phyloP scores from a whole-genome alignment of 2,329 filamentous ascomycete genomes.

The Trichoderma citrinoviride region DNA sequence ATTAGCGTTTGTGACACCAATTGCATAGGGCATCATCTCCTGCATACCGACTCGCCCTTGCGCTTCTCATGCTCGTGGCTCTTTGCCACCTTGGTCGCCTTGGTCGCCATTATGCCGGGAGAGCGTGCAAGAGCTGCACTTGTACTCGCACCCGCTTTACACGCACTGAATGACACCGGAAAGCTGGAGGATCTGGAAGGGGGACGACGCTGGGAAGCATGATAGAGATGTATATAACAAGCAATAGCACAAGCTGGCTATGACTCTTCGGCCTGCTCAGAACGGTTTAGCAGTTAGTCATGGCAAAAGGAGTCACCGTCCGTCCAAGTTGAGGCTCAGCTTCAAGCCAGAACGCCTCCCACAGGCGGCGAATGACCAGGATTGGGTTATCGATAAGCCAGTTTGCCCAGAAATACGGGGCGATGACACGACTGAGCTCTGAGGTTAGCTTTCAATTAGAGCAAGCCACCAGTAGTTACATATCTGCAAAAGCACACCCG shows the following conservation, averaged over 20 bases:
- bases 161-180: neutral
- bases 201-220: neutral
- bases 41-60: conserved; percentile 76
- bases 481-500: neutral
- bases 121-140: neutral
- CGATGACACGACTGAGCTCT: conserved; percentile 14
- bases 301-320: conserved; percentile 9
- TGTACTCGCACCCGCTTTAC: neutral
- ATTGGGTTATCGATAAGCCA: conserved; percentile 22
- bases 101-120: conserved; percentile 48
- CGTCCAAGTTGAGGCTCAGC: conserved; percentile 5
- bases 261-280: conserved; percentile 15
- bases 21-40: too few species aligned
- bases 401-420: neutral
- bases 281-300: conserved; percentile 4
- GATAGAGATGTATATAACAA: neutral
- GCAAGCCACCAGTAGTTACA: conserved; percentile 13
- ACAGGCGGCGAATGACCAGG: neutral
- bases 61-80: conserved; percentile 74
- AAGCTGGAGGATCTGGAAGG: conserved; percentile 9
- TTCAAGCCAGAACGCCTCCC: neutral
- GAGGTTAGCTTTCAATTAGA: neutral
- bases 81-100: conserved; percentile 59
- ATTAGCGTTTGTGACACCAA: neutral
- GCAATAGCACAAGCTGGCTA: neutral